Evolutionary conservation across 2,329 filamentous ascomycete species (phyloP).

Genomic region (Alternaria solani): DNA sequence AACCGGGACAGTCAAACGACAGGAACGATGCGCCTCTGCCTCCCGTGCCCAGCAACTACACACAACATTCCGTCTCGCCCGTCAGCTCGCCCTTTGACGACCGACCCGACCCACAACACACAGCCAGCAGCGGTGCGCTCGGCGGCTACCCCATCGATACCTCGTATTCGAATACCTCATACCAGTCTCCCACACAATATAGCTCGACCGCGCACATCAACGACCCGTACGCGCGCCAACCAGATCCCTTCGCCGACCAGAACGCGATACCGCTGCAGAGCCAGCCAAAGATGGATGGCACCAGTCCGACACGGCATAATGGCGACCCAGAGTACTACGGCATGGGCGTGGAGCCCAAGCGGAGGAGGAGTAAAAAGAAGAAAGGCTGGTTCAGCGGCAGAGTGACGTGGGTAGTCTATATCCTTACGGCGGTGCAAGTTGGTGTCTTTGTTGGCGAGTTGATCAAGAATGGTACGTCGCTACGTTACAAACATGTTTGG

Average conservation of each 20-base stretch:
- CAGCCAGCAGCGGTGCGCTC: constrained; percentile 56
- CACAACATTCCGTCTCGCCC: constrained; percentile 46
- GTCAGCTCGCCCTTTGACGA: constrained; percentile 46
- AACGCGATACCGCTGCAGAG: constrained; percentile 58
- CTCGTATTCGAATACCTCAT: constrained; percentile 62
- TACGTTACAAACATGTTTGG: neutral
- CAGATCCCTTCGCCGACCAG: constrained; percentile 62
- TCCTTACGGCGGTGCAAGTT: constrained; percentile 78
- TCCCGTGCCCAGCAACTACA: constrained; percentile 36
- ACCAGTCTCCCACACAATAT: constrained; percentile 30
- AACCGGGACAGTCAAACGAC: constrained; percentile 28
- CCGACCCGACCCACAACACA: constrained; percentile 53
- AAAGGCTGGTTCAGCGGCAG: constrained; percentile 65
- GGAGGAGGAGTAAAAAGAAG: constrained; percentile 47
- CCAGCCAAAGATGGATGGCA: constrained; percentile 50
- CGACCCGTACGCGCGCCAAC: constrained; percentile 48
- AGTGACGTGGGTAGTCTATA: constrained; percentile 82
- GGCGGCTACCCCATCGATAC: constrained; percentile 61
- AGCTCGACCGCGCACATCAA: constrained; percentile 44
- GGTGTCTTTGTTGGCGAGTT: constrained; percentile 90
- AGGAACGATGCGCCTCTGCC: constrained; percentile 50
- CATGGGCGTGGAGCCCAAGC: constrained; percentile 21
- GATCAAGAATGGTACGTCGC: constrained; percentile 75
- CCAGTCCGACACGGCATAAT: constrained; percentile 49
- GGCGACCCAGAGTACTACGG: constrained; percentile 51